Base-by-base conservation (phyloP, 2,329 filamentous ascomycete genomes). In the Ceratocystis colombiana region DNA sequence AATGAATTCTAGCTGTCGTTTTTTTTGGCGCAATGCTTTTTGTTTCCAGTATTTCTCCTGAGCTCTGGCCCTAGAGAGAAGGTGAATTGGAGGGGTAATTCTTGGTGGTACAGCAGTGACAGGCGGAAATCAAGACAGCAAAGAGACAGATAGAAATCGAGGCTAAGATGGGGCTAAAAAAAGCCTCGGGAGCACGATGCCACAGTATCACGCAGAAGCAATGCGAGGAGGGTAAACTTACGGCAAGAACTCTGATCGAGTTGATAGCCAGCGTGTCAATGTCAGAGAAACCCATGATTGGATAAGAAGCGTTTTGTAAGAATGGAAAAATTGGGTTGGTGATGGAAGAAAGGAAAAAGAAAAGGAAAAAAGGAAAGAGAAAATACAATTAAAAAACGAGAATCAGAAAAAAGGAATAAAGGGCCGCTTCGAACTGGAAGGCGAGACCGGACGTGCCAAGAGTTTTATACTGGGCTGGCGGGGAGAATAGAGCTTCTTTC, bases 191-290 rank as follows among this genome's bases (percentile, higher is more conserved):
- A 70, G 70, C 48, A 53, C 10, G 25, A 28, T 22, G 48, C 48
- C 28, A 25, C 70, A 66, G 70, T 57, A 70, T 62, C 65, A 41
- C 37, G 37, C 37, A 41, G 37, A 41, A 41, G 37, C 37, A 41
- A 41, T 41, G 37, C 70, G 71, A 69, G 71, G 70, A 70, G 69
- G n/a, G 69, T 59, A 66, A 69, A 87, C 91, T 79, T 88, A 97
- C 94, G 77, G 94, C 92, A 73, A 99, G 85, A 76, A 90, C 80
- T 78, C 94, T 90, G 82, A 99, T 97, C 78, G 93, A 96, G 88
- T 97, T 97, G 82, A 99, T 90, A 76, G 90, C 89, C 79, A 91
- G 85, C 83, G 88, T 82, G 78, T 99, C 94, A 75, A 87, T 78
- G 74, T 97, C 89, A 77, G 84, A 83, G 84, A 89, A 96, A 78